These are phyloP conservation scores for Xerocomus amazonicus DNA, from an alignment of 1,284 basidiomycete genomes.

Conservation along the genomic window DNA sequence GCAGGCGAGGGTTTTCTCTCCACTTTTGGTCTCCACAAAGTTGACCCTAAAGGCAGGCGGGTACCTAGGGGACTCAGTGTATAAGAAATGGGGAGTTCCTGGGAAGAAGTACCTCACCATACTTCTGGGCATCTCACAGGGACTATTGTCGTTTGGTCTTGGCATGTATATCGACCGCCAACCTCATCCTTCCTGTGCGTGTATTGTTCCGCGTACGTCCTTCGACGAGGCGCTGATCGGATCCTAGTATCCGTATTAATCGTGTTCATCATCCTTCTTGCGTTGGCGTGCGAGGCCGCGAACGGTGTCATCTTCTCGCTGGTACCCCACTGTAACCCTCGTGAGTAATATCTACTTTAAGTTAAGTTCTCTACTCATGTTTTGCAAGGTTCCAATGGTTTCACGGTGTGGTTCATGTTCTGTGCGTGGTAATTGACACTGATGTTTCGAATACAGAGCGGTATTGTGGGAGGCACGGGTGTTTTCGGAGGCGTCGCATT, in stretches of 20 bases:
- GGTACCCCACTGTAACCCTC: constrained; percentile 51
- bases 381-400: constrained; percentile 31
- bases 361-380: too few species aligned
- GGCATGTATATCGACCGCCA: constrained; percentile 44
- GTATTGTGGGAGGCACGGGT: constrained; percentile 51
- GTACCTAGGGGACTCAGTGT: constrained; percentile 49
- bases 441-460: constrained; percentile 31
- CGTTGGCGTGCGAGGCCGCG: constrained; percentile 36
- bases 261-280: constrained; percentile 25
- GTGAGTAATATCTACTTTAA: constrained; percentile 26
- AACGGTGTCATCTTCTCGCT: constrained; percentile 55
- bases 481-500: constrained; percentile 54
- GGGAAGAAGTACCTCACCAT: constrained; percentile 55
- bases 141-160: constrained; percentile 44
- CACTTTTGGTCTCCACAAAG: too few species aligned
- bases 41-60: constrained; percentile 36
- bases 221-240: too few species aligned
- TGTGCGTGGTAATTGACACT: neutral
- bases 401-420: constrained; percentile 28
- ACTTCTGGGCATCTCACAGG: constrained; percentile 44
- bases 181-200: constrained; percentile 22
- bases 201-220: too few species aligned
- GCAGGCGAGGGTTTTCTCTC: constrained; percentile 21
- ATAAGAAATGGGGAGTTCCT: constrained; percentile 42
- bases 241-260: constrained; percentile 28